Base-by-base conservation (phyloP, 2,329 filamentous ascomycete genomes). In the Verticillium nubilum region DNA sequence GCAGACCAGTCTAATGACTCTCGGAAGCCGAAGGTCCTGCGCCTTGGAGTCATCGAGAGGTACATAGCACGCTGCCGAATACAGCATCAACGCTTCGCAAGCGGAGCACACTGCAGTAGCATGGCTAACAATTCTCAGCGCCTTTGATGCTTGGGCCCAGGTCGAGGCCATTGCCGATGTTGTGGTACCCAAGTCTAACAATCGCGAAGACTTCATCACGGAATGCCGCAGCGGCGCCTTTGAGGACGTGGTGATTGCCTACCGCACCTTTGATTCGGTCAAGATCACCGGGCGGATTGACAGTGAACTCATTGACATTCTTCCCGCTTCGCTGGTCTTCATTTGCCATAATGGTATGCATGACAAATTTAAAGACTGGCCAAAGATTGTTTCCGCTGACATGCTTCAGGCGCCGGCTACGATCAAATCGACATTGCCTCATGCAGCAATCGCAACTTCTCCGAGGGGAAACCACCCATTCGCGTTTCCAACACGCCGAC, bases 401-500 rank as follows among this genome's bases (percentile, higher is more conserved):
- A 12, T 31, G n/a, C 37, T 23, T n/a, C 61, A 89, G 87, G 90
- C 62, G 90, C 92, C 59, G 92, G 92, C 37, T 96, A 96, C 74
- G 92, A 96, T 72, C 88, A 92, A 72, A 80, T 96, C 63, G 87
- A 93, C 71, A 79, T 93, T 9, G 72, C 82, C 54, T 88, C 89
- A 42, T 94, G 90, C 77, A 88, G 86, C 10, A 77, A 78, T 1
- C 85, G 85, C 58, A 13, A 13, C 25, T n/a, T 56, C 12, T 25
- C 17, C 1, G 17, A 17, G 17, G n/a, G 19, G 7, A 9, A n/a
- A 17, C n/a, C 37, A 9, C 78, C 78, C 26, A 82, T 96, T 64
- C 81, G 78, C 50, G 89, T 96, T 33, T 92, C 90, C 64, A 95
- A 96, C 73, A 88, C 89, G 1, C 92, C 91, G n/a, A 87, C 84